Evolutionary conservation across 306 rosid genomes (phyloP).

Genomic region (Glycine soja): DNA sequence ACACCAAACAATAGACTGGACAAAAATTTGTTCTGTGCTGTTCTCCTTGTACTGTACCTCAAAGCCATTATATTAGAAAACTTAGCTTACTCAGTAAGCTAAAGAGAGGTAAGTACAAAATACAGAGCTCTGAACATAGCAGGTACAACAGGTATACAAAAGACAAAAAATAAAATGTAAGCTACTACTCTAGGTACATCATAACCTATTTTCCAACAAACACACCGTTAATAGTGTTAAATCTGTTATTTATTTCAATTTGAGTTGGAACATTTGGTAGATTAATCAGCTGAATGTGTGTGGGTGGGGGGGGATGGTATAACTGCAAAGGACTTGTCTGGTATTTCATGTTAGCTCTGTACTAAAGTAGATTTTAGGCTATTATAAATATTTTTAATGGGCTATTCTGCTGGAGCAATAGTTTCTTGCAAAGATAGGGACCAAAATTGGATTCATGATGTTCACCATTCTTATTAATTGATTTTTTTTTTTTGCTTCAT

Average conservation of each 20-base stretch:
- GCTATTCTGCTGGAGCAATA: constrained; percentile 39
- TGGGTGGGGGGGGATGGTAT: constrained; percentile 12
- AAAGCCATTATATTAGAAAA: too few species aligned
- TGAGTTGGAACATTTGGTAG: constrained; percentile 34
- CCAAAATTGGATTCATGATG: constrained; percentile 16
- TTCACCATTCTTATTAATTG: constrained; percentile 47
- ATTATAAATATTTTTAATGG: constrained; percentile 17
- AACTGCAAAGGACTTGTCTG: constrained; percentile 26
- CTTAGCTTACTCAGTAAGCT: too few species aligned
- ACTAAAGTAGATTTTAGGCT: constrained; percentile 22
- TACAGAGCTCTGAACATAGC: too few species aligned
- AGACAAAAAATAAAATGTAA: too few species aligned
- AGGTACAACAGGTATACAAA: too few species aligned
- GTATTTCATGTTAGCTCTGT: constrained; percentile 16
- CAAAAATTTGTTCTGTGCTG: too few species aligned
- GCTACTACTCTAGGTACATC: too few species aligned
- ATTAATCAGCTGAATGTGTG: constrained; percentile 17
- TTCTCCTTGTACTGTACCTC: too few species aligned
- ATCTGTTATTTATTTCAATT: constrained; percentile 26
- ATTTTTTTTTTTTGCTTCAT: constrained; percentile 46
- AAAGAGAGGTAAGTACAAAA: too few species aligned
- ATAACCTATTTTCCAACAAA: too few species aligned
- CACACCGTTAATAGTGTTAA: neutral
- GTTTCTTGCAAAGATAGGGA: constrained; percentile 34
- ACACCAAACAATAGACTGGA: too few species aligned